Base-by-base conservation (phyloP, 495 filamentous ascomycete species). In the Stereocaulon alpinum region DNA sequence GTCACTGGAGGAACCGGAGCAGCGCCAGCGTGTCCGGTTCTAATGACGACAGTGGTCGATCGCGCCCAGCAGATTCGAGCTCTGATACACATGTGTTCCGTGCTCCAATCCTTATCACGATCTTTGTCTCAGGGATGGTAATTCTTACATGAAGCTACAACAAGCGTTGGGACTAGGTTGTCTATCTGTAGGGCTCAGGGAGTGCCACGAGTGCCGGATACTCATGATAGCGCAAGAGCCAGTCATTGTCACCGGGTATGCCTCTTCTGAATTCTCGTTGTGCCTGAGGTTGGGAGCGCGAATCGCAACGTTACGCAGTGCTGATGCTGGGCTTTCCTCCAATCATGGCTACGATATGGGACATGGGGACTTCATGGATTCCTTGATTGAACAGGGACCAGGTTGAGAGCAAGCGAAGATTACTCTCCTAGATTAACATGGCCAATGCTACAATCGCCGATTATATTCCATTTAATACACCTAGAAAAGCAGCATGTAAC, bases 131-230 rank as follows among this genome's bases (percentile, higher is more conserved):
- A 14, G 44, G 20, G 29, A 58, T 10, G n/a, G 30, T 40, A 24
- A 3, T 34, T 30, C 44, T 20, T 40, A 47, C 43, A 17, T 20
- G 37, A n/a, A 22, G 30, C 18, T 48, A 47, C 43, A n/a, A 29
- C 27, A 49, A 58, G 55, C 37, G 55, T 58, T 43, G 55, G 55
- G 43, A 48, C 48, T 58, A 58, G 41, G 41, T 49, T 58, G 32
- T 14, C 18, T 29, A 10, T 7, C 9, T 15, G 47, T 20, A 50
- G 27, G 47, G 15, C 27, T 50, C 11, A 12, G 17, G 47, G 15
- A 32, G 14, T 50, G 27, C 12, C 27, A 10, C 5, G 15, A 24
- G 22, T 24, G 20, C 47, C 14, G 27, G 47, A 14, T 30, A 50
- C n/a, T 17, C 27, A 50, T 9, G 27, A 6, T 50, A 10, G n/a